These are phyloP conservation scores for Melanogaster broomeanus DNA, from an alignment of 768 basidiomycete genomes.

Conservation along the genomic window DNA sequence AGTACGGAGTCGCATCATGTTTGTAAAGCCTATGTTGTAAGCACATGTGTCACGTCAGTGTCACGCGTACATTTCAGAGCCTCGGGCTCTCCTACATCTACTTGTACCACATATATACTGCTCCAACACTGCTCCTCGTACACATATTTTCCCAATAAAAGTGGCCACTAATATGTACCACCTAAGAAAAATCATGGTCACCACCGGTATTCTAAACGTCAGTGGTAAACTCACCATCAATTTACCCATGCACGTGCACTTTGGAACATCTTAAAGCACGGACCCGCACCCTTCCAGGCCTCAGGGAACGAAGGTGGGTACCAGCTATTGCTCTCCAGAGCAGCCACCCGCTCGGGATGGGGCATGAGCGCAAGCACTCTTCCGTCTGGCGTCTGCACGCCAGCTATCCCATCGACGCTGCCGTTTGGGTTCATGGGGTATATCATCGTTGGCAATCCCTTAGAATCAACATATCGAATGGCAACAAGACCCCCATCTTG, in stretches of 20 bases:
- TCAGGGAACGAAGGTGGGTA: conserved; percentile 61
- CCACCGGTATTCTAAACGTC: conserved; percentile 29
- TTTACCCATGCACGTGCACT: conserved; percentile 74
- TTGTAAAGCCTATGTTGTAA: too few species aligned
- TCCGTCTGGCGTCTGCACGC: conserved; percentile 83
- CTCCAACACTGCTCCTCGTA: too few species aligned
- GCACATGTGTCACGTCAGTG: too few species aligned
- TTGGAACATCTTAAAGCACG: conserved; percentile 96
- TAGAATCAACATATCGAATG: conserved; percentile 79
- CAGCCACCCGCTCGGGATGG: conserved; percentile 88
- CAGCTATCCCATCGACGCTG: conserved; percentile 83
- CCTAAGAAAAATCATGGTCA: background rate
- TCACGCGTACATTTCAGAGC: too few species aligned
- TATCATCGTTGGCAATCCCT: conserved; percentile 61
- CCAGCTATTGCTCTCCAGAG: conserved; percentile 90
- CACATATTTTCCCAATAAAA: too few species aligned
- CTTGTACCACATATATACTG: background rate
- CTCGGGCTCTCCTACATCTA: background rate
- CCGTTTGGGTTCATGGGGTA: conserved; percentile 90
- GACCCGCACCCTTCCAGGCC: conserved; percentile 75
- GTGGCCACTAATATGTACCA: too few species aligned
- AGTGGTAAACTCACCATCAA: conserved; percentile 20
- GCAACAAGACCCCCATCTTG: conserved; percentile 59
- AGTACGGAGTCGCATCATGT: too few species aligned
- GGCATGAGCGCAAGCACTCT: conserved; percentile 97